Percentiles rank a stretch among this genome's conserved stretches.
Conservation (phyloP, 2,329 filamentous ascomycete species). For the Talaromyces sp. region DNA sequence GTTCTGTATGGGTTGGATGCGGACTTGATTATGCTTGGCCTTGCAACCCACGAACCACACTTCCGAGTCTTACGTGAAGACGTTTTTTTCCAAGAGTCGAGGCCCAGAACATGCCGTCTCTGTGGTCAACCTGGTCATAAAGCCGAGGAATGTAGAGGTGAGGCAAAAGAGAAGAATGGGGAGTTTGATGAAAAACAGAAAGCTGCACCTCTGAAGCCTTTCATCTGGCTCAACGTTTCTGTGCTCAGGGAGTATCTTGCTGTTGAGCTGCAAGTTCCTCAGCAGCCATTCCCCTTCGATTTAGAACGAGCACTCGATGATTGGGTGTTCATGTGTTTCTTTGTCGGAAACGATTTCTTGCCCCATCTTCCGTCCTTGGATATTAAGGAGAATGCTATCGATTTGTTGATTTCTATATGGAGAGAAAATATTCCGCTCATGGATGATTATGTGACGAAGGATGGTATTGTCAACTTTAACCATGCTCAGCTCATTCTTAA, state of each 20-base stretch:
- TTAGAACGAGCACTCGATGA: constrained; percentile 92
- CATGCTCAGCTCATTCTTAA: constrained; percentile 83
- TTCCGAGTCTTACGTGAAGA: constrained; percentile 96
- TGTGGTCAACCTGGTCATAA: constrained; percentile 93
- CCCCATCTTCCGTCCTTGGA: constrained; percentile 96
- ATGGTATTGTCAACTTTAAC: constrained; percentile 83
- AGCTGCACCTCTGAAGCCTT: constrained; percentile 72
- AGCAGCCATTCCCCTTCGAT: constrained; percentile 83
- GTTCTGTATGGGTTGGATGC: constrained; percentile 98
- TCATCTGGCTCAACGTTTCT: constrained; percentile 96
- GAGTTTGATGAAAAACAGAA: constrained; percentile 80
- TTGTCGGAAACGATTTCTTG: constrained; percentile 97
- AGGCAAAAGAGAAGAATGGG: constrained; percentile 71
- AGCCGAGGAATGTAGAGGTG: constrained; percentile 76
- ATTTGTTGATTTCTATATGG: constrained; percentile 96
- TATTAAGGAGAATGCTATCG: constrained; percentile 95
- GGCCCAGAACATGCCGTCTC: constrained; percentile 74
- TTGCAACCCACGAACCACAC: constrained; percentile 95
- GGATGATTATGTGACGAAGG: constrained; percentile 94
- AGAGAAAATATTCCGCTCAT: constrained; percentile 84
- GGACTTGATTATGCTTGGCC: constrained; percentile 96
- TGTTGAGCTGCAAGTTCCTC: constrained; percentile 78
- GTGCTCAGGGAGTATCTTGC: constrained; percentile 89
- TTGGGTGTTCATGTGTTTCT: constrained; percentile 99
- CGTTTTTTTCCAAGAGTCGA: constrained; percentile 88